phyloP scores from a whole-genome alignment of 139 green algal species.

The Picochlorum sp. region DNA sequence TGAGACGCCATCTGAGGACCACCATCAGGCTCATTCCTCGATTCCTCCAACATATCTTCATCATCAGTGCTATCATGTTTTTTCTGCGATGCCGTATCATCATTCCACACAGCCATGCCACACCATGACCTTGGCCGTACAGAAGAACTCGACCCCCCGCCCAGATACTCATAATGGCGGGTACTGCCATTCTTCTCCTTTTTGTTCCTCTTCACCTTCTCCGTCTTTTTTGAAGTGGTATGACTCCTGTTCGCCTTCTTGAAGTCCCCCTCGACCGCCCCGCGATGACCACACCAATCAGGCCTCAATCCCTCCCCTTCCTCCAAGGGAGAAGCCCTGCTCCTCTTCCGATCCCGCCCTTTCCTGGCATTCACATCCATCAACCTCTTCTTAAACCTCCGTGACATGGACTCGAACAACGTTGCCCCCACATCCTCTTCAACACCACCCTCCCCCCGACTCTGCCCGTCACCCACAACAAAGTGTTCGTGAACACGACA shows the following conservation, averaged over 20 bases:
- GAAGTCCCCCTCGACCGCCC: not conserved
- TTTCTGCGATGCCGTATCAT: not conserved
- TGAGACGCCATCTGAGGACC: too few relatives aligned
- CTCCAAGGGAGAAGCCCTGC: not conserved
- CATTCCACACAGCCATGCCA: constrained; percentile 1
- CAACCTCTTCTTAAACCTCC: not conserved
- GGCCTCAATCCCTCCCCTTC: not conserved
- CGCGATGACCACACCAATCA: not conserved
- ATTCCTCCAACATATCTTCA: not conserved
- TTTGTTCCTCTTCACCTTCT: not conserved
- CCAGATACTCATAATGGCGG: too few relatives aligned
- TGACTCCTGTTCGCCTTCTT: not conserved
- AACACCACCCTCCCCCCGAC: not conserved
- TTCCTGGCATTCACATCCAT: not conserved
- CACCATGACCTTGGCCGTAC: not conserved
- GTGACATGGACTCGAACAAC: not conserved
- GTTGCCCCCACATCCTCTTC: not conserved
- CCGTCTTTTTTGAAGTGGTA: not conserved
- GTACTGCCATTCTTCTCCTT: too few relatives aligned
- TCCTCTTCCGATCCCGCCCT: not conserved
- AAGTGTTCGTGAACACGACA: too few relatives aligned
- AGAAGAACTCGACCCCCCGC: too few relatives aligned
- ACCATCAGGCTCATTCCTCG: not conserved
- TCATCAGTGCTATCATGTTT: not conserved
- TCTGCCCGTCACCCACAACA: too few relatives aligned